phyloP scores from a whole-genome alignment of 2,329 filamentous ascomycete genomes.

The Paecilomyces niveus region DNA sequence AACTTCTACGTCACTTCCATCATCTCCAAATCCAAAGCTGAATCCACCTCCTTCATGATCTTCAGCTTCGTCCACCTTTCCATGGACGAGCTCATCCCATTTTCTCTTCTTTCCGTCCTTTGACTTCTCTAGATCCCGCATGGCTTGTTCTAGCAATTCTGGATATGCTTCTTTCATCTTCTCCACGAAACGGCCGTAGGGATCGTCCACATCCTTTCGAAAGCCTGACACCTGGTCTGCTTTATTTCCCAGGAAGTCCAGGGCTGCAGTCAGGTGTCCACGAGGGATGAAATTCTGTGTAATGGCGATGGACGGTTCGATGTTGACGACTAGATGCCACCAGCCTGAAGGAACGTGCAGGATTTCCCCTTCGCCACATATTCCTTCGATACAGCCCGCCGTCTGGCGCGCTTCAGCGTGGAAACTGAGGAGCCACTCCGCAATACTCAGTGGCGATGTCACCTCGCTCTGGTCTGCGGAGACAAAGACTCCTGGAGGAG shows the following conservation, averaged over 20 bases:
- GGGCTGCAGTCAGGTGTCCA: slow-evolving; percentile 64
- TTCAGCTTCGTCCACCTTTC: slow-evolving; percentile 33
- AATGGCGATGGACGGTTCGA: slow-evolving; percentile 75
- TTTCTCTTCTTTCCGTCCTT: slow-evolving; percentile 65
- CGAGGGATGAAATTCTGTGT: slow-evolving; percentile 91
- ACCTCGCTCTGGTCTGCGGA: slow-evolving; percentile 87
- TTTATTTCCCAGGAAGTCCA: slow-evolving; percentile 76
- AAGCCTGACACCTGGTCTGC: slow-evolving; percentile 85
- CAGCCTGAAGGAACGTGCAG: slow-evolving; percentile 89
- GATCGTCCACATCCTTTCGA: slow-evolving; percentile 60
- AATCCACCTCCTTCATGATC: slow-evolving; percentile 41
- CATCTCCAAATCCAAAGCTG: slow-evolving; percentile 58
- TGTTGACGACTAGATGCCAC: slow-evolving; percentile 94
- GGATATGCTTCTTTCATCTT: slow-evolving; percentile 59
- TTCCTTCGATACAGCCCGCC: slow-evolving; percentile 74
- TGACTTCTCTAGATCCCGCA: slow-evolving; percentile 59
- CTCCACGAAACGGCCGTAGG: slow-evolving; percentile 67
- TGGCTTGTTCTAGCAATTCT: slow-evolving; percentile 58
- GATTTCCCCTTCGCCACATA: slow-evolving; percentile 78
- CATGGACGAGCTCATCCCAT: slow-evolving; percentile 73
- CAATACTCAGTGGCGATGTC: slow-evolving; percentile 86
- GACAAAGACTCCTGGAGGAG: slow-evolving; percentile 84
- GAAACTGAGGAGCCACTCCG: slow-evolving; percentile 91
- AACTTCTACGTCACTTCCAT: slow-evolving; percentile 48
- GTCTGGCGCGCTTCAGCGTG: slow-evolving; percentile 72